These are phyloP conservation scores for Alternaria longipes DNA, from an alignment of 2,329 filamentous ascomycete genomes.

Conservation along the genomic window DNA sequence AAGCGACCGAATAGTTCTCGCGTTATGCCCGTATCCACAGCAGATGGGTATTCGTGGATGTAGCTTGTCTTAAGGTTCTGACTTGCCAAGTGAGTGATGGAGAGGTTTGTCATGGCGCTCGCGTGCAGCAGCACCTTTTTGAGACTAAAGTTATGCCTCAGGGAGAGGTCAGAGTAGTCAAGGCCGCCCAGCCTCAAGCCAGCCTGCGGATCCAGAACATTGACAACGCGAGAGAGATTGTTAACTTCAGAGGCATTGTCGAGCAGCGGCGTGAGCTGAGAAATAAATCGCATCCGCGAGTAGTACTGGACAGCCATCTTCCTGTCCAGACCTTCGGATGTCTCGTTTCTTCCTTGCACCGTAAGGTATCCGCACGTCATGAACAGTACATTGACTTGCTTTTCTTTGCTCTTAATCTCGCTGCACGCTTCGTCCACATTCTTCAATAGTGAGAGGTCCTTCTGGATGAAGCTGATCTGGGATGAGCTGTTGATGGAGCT, in stretches of 20 bases:
- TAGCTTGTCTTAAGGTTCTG: constrained; percentile 35
- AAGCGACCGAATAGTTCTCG: constrained; percentile 23
- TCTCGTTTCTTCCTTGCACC: constrained; percentile 50
- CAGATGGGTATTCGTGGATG: constrained; percentile 40
- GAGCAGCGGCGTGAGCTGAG: constrained; percentile 52
- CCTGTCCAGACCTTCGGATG: constrained; percentile 48
- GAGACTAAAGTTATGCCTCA: constrained; percentile 39
- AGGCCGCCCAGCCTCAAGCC: constrained; percentile 22
- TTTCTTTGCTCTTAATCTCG: constrained; percentile 61
- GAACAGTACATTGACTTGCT: constrained; percentile 64
- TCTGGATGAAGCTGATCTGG: constrained; percentile 53
- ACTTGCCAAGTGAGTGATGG: constrained; percentile 33
- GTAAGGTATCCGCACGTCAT: constrained; percentile 62
- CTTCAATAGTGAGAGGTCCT: constrained; percentile 52
- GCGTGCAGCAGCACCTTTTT: constrained; percentile 36
- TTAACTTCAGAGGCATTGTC: constrained; percentile 28
- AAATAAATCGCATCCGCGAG: constrained; percentile 51
- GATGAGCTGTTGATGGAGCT: constrained; percentile 51
- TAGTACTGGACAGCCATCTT: constrained; percentile 48
- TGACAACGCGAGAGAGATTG: constrained; percentile 41
- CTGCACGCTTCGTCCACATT: constrained; percentile 56
- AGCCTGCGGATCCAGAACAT: constrained; percentile 39
- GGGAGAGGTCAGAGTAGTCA: constrained; percentile 37
- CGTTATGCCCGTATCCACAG: constrained; percentile 33
- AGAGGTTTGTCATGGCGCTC: constrained; percentile 39